Conservation (phyloP, 352 stramenopile genomes). For the Pythium oligandrum region DNA sequence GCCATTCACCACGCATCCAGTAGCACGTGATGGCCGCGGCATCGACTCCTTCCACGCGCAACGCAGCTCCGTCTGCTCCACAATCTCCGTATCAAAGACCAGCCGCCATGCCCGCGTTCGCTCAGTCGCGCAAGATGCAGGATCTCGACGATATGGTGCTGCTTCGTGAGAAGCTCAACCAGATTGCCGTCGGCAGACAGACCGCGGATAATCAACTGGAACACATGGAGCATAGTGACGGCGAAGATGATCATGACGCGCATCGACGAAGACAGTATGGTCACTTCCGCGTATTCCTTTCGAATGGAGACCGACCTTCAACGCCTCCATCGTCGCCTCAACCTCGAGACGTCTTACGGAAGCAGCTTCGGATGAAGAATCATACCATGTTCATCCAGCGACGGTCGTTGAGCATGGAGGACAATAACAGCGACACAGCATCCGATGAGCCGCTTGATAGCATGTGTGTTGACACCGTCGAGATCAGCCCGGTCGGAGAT, state of each 20-base stretch:
- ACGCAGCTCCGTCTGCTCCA: too few species aligned
- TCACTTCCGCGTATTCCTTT: slow-evolving; percentile 47
- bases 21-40: too few species aligned
- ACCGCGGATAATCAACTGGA: slow-evolving; percentile 10
- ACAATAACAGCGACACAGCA: slow-evolving; percentile 19
- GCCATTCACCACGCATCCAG: too few species aligned
- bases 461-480: slow-evolving; percentile 57
- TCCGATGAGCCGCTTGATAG: slow-evolving; percentile 19
- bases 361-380: slow-evolving; percentile 60
- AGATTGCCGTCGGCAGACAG: slow-evolving; percentile 42
- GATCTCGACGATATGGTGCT: slow-evolving; percentile 60
- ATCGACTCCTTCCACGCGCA: too few species aligned
- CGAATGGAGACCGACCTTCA: slow-evolving; percentile 35
- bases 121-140: slow-evolving; percentile 1
- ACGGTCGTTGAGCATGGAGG: slow-evolving; percentile 16
- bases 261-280: slow-evolving; percentile 3
- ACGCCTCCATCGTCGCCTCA: slow-evolving; percentile 79
- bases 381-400: slow-evolving; percentile 9
- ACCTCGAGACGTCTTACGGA: slow-evolving; percentile 64
- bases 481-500: slow-evolving; percentile 40
- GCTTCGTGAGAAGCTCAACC: slow-evolving; percentile 68
- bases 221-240: slow-evolving; percentile 14
- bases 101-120: too few species aligned
- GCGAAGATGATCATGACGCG: slow-evolving; percentile 19
- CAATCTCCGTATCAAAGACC: too few species aligned